These are phyloP conservation scores for Curvularia hawaiiensis DNA, from an alignment of 2,329 filamentous ascomycete genomes.

Conservation along the genomic window DNA sequence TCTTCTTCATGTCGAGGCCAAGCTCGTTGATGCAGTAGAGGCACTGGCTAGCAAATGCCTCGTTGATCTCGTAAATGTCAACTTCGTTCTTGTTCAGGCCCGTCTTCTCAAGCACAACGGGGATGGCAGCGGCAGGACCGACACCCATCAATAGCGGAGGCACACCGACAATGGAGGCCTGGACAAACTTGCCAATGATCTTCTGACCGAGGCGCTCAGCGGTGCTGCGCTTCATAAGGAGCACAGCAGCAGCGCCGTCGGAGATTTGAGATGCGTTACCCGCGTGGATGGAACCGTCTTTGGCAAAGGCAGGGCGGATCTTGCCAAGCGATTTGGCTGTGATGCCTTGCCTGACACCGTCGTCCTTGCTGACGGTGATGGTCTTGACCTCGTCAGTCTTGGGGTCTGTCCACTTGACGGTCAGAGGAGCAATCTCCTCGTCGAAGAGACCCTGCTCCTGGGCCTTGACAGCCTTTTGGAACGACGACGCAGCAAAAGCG, in stretches of 20 bases:
- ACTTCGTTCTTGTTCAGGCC: slow-evolving; percentile 84
- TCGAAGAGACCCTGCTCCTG: slow-evolving; percentile 90
- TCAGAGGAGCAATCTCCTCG: slow-evolving; percentile 86
- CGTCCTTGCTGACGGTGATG: slow-evolving; percentile 82
- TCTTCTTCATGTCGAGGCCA: slow-evolving; percentile 79
- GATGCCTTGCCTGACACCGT: slow-evolving; percentile 84
- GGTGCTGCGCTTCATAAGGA: slow-evolving; percentile 92
- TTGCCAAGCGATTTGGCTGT: slow-evolving; percentile 88
- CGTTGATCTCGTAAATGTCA: slow-evolving; percentile 98
- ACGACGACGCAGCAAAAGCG: slow-evolving; percentile 90
- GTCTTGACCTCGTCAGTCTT: slow-evolving; percentile 86
- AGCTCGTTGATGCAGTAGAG: slow-evolving; percentile 92
- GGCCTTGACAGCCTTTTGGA: slow-evolving; percentile 85
- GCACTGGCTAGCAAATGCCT: slow-evolving; percentile 96
- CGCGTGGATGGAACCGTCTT: slow-evolving; percentile 92
- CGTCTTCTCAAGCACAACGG: slow-evolving; percentile 85
- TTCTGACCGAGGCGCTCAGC: slow-evolving; percentile 86
- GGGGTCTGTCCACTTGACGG: slow-evolving; percentile 85
- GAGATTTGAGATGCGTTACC: slow-evolving; percentile 96
- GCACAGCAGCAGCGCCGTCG: slow-evolving; percentile 88
- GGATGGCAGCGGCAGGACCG: slow-evolving; percentile 95
- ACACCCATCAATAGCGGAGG: slow-evolving; percentile 94
- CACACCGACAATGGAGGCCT: slow-evolving; percentile 84
- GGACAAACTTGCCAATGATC: slow-evolving; percentile 91
- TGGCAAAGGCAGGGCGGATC: slow-evolving; percentile 87